phyloP scores from a whole-genome alignment of 805 yeast genomes.

The Schizosaccharomyces osmophilus region DNA sequence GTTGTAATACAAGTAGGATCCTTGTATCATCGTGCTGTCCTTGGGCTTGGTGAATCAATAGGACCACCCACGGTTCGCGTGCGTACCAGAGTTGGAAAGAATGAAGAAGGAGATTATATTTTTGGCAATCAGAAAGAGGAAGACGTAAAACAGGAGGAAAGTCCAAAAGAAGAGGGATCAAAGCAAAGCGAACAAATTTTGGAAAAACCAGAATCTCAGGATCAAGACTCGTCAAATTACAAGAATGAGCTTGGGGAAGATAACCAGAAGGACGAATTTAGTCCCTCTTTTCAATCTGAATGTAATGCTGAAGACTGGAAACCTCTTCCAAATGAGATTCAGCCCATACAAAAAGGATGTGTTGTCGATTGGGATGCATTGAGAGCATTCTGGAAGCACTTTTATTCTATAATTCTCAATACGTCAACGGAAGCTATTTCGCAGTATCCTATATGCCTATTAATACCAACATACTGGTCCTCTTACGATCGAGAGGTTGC shows the following conservation, averaged over 20 bases:
- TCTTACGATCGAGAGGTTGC: neutral
- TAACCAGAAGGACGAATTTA: neutral
- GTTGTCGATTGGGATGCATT: neutral
- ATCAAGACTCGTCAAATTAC: too few species aligned
- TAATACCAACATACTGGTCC: constrained; percentile 1
- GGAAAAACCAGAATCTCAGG: too few species aligned
- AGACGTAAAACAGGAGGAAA: neutral
- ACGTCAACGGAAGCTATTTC: neutral
- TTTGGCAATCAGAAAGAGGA: neutral
- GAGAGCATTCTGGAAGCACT: neutral
- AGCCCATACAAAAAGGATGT: neutral
- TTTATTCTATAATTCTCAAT: neutral
- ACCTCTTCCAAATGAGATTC: neutral
- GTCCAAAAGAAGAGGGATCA: neutral
- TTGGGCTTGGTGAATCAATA: neutral
- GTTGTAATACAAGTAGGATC: constrained; percentile 1
- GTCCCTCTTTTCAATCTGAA: neutral
- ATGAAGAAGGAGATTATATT: neutral
- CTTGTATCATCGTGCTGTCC: neutral
- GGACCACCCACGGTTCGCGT: neutral
- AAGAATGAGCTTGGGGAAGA: neutral
- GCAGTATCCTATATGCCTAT: neutral
- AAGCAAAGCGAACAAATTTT: too few species aligned
- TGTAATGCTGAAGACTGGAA: neutral
- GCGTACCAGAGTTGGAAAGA: neutral